These are phyloP conservation scores for Cetraspora pellucida DNA, from an alignment of 192 early-diverging fungal species.

Conservation along the genomic window DNA sequence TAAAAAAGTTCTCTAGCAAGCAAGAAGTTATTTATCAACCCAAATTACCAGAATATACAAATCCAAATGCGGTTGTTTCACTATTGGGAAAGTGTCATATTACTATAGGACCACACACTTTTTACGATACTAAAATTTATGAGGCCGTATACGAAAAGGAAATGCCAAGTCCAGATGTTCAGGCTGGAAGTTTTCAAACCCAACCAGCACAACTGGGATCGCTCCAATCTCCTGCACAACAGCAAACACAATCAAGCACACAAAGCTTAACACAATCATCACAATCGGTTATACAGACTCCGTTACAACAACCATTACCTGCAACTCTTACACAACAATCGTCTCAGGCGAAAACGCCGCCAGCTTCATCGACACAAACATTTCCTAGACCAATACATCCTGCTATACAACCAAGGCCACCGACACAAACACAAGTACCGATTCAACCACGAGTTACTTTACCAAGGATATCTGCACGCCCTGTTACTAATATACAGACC, in stretches of 20 bases:
- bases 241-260: neutral
- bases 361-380: conserved; percentile 8
- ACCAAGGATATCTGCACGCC: neutral
- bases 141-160: conserved; percentile 27
- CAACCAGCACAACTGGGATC: neutral
- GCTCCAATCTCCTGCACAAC: neutral
- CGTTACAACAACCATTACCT: neutral
- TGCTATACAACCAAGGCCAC: conserved; percentile 9
- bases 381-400: neutral
- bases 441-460: conserved; percentile 2
- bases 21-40: conserved; percentile 31
- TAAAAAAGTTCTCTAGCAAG: conserved; percentile 39
- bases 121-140: conserved; percentile 20
- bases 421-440: neutral
- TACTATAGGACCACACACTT: conserved; percentile 30
- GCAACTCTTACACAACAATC: neutral
- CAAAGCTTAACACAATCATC: neutral
- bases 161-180: neutral
- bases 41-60: conserved; percentile 26
- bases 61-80: neutral
- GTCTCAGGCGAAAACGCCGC: neutral
- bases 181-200: neutral
- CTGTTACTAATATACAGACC: neutral
- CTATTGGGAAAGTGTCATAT: conserved; percentile 26
- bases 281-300: neutral